Evolutionary conservation across 768 basidiomycete species (phyloP), one percentile per base, ranked within the genome.

Genomic region (Russula griseocarnosa): DNA sequence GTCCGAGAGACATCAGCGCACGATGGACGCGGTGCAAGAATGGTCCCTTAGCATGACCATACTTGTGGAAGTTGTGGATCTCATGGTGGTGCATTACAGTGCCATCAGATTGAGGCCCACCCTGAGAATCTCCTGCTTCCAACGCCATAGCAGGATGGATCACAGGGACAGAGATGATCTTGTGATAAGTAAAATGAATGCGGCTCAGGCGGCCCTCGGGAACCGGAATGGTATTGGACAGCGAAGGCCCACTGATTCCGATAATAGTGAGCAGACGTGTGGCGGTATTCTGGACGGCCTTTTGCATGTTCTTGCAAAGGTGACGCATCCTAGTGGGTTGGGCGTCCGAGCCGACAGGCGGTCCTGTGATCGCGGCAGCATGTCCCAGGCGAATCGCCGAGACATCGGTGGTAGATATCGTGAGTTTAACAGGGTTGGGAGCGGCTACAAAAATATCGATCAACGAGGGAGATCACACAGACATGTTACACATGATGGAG

Each of bases 1-100:
- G 84, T 14, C 90, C 88, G 18, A 93, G 82, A 9, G 82, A 73
- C 77, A 83, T 83, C 60, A 92, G 74, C 3, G 90, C 86, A 60
- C 75, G 75, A 70, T 86, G 83, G 66, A 92, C 75, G 52, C 91
- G 85, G 51, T 63, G 61, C 62, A 66, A 69, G 65, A 69, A 70
- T 36, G 69, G 40, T 9, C 28, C 58, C 58, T 57, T 62, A 54
- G 58, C 49, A 42, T 55, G 68, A 67, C 67, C 67, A 40, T 69
- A 55, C 11, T 75, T 71, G 65, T 67, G 71, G 34, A 72, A 73
- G n/a, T 68, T 68, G 58, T 69, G 66, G 62, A 55, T 14, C 22
- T 34, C 56, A n/a, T 54, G 53, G 24, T 38, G 50, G 24, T n/a
- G 49, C 26, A 47, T 30, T 28, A 57, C 16, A 7, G 28, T 9